Base-by-base conservation (phyloP, 805 yeast species). In the Wickerhamiella dianesei region DNA sequence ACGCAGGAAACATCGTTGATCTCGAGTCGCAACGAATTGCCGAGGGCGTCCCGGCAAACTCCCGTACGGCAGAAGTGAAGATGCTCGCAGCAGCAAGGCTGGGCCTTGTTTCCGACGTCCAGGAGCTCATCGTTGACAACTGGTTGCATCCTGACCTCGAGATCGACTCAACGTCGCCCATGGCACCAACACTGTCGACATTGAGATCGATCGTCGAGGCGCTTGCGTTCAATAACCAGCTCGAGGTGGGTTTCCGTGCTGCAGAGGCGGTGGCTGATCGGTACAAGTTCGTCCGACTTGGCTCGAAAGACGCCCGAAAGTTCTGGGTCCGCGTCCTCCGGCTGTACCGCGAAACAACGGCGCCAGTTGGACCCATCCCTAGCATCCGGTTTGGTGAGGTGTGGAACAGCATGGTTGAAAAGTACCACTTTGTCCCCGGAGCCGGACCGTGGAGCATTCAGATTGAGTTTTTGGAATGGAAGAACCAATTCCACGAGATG, bases 51-150 rank as follows among this genome's bases (percentile, higher is more conserved):
- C 41, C 50, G 36, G 61, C 65, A 13, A 54, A 64, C 42, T 40
- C 57, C n/a, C 50, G 56, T 14, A 63, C 69, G 1, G 62, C 57
- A 48, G 65, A 63, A 47, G 54, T 59, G 14, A 48, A 59, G 22
- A 32, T 64, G 20, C 53, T 62, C 14, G 59, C 63, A 16, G 50
- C 56, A 35, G 64, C 61, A 16, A 60, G 64, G 40, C 41, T 51
- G 8, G 56, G 58, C 14, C 51, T 53, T 32, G 45, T 62, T 20
- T 56, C 35, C 4, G 50, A 46, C 5, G 53, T 55, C 21, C 40
- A 48, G 25, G 44, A 51, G 25, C 50, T 63, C 9, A 37, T 61
- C 12, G 40, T 46, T 14, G 52, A 52, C 22, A 48, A 59, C 4
- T 65, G 68, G 68, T 49, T 51, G 17, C 40, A 41, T 8, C 21